A percentile compares a stretch with the other conserved stretches of the same genome.
Evolutionary conservation across 768 basidiomycete genomes (phyloP).

Genomic region (Termitomyces sp.): DNA sequence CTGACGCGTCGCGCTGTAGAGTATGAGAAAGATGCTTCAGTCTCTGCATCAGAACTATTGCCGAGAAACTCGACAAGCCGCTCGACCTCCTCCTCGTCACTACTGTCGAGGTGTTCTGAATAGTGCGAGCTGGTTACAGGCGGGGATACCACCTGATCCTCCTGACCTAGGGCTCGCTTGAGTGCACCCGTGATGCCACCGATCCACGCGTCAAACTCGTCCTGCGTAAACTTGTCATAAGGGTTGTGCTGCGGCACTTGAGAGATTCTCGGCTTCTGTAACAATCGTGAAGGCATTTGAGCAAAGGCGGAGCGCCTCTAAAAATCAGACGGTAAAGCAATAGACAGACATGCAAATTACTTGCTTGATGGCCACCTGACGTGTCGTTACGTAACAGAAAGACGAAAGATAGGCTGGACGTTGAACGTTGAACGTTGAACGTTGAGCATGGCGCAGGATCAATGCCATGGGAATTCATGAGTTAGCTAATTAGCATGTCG

Average conservation of each 20-base stretch:
- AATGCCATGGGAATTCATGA: too few species aligned
- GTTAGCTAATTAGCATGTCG: too few species aligned
- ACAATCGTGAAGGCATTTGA: slow-evolving; percentile 7
- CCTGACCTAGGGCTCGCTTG: slow-evolving; percentile 51
- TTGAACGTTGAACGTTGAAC: too few species aligned
- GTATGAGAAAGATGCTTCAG: slow-evolving; percentile 54
- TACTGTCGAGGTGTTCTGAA: neutral
- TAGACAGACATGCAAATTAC: neutral
- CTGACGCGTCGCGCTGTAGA: slow-evolving; percentile 39
- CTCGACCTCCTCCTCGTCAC: slow-evolving; percentile 14
- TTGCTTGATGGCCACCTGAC: neutral
- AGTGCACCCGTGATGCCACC: slow-evolving; percentile 54
- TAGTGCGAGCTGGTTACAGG: slow-evolving; percentile 10
- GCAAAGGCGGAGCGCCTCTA: slow-evolving; percentile 4
- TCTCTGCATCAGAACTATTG: slow-evolving; percentile 21
- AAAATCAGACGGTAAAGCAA: slow-evolving; percentile 10
- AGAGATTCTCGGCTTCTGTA: slow-evolving; percentile 11
- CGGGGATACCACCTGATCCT: slow-evolving; percentile 20
- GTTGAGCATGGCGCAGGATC: too few species aligned
- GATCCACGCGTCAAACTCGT: slow-evolving; percentile 70
- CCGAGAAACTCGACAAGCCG: slow-evolving; percentile 9
- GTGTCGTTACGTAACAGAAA: slow-evolving; percentile 4
- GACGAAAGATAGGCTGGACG: too few species aligned
- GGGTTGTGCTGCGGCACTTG: slow-evolving; percentile 62
- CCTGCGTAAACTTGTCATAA: slow-evolving; percentile 65